Conservation (phyloP, 2,329 filamentous ascomycete genomes). For the Fusarium subtropicale region DNA sequence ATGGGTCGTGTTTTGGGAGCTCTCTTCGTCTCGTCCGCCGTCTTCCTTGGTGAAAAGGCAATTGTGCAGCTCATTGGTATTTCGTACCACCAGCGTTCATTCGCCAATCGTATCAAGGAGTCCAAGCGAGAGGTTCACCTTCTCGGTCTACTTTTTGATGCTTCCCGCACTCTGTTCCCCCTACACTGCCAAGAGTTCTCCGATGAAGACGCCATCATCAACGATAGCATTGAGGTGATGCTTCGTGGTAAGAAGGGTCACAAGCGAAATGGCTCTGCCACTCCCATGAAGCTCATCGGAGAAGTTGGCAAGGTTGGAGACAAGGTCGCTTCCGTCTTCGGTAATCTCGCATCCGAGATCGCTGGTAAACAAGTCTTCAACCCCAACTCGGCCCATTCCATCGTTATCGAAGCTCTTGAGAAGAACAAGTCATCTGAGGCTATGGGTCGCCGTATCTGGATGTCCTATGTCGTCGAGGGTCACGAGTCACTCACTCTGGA, state of each 20-base stretch:
- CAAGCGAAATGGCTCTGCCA: constrained; percentile 69
- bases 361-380: constrained; percentile 97
- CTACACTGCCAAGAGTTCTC: constrained; percentile 91
- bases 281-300: constrained; percentile 82
- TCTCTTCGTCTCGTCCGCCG: constrained; percentile 73
- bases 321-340: constrained; percentile 92
- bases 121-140: constrained; percentile 89
- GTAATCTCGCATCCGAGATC: constrained; percentile 92
- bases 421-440: constrained; percentile 87
- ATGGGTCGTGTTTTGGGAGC: constrained; percentile 75
- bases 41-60: constrained; percentile 81
- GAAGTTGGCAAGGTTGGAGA: constrained; percentile 86
- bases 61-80: constrained; percentile 87
- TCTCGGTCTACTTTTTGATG: constrained; percentile 87
- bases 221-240: constrained; percentile 80
- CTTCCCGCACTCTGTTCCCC: constrained; percentile 88
- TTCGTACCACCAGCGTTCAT: constrained; percentile 86
- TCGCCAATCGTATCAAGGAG: constrained; percentile 84
- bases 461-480: constrained; percentile 96
- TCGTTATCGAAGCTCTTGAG: constrained; percentile 90
- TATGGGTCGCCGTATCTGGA: constrained; percentile 95
- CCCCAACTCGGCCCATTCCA: constrained; percentile 86
- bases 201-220: constrained; percentile 92
- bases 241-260: constrained; percentile 66
- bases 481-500: constrained; percentile 81